Percentiles rank a stretch among this genome's conserved stretches.
Conservation (phyloP, 371 early-diverging fungal genomes). For the Neoconidiobolus thromboides region DNA sequence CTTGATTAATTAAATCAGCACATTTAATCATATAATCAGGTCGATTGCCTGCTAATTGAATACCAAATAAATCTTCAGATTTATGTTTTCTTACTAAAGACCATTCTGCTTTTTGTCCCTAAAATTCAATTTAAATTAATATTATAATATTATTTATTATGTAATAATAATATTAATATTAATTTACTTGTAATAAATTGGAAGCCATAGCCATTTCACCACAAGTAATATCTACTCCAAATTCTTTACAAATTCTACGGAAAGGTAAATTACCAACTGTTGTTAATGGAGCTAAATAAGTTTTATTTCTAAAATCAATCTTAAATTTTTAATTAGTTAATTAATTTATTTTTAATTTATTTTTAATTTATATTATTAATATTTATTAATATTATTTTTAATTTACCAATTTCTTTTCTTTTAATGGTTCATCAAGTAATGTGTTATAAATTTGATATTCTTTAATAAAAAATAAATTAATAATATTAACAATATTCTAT, state of each 20-base stretch:
- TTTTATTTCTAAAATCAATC: slow-evolving; percentile 70
- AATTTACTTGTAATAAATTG: slow-evolving; percentile 31
- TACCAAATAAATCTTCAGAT: slow-evolving; percentile 83
- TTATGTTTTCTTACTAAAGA: slow-evolving; percentile 71
- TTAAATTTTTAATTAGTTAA: slow-evolving; percentile 10
- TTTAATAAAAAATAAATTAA: background rate
- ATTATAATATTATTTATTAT: background rate
- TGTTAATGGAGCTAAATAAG: slow-evolving; percentile 90
- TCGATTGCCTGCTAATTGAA: slow-evolving; percentile 54
- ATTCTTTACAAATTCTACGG: slow-evolving; percentile 77
- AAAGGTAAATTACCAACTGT: slow-evolving; percentile 97
- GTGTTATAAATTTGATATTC: slow-evolving; percentile 11
- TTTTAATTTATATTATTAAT: too few relatives aligned
- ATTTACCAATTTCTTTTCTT: slow-evolving; percentile 16
- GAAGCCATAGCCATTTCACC: slow-evolving; percentile 85
- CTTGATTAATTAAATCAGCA: slow-evolving; percentile 44
- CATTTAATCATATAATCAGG: slow-evolving; percentile 42
- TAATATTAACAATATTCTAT: background rate
- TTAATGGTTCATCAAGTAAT: slow-evolving; percentile 3
- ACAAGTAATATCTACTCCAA: slow-evolving; percentile 92
- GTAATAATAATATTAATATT: slow-evolving; percentile 20
- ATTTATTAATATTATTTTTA: background rate
- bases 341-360: background rate
- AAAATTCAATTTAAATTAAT: background rate
- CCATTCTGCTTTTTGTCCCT: slow-evolving; percentile 64